Percentiles rank a stretch among this genome's conserved stretches.
Evolutionary conservation across 2,329 filamentous ascomycete species (phyloP).

Genomic region (Neoscytalidium dimidiatum): DNA sequence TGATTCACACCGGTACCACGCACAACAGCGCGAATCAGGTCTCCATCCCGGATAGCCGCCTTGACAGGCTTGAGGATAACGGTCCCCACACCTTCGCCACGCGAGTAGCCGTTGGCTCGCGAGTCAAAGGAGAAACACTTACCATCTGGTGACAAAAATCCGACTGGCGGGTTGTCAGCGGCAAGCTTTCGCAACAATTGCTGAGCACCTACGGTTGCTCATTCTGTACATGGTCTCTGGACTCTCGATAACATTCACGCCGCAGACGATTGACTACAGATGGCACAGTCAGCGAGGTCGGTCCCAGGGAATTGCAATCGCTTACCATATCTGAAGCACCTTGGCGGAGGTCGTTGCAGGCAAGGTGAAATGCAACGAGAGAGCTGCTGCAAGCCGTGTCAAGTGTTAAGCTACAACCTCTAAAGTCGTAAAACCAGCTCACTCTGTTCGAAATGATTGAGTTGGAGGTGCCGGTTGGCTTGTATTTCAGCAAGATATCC

Average conservation of each 20-base stretch:
- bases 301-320: not conserved
- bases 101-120: slow-evolving; percentile 52
- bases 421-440: slow-evolving; percentile 21
- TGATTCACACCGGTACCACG: slow-evolving; percentile 38
- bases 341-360: slow-evolving; percentile 20
- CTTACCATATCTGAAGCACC: slow-evolving; percentile 21
- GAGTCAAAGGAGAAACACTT: slow-evolving; percentile 36
- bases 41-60: slow-evolving; percentile 50
- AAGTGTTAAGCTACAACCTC: slow-evolving; percentile 29
- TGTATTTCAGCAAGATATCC: not conserved
- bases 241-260: slow-evolving; percentile 28
- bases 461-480: slow-evolving; percentile 5
- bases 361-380: slow-evolving; percentile 31
- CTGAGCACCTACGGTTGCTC: not conserved
- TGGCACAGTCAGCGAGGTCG: slow-evolving; percentile 18
- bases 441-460: slow-evolving; percentile 26
- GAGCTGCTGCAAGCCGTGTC: slow-evolving; percentile 37
- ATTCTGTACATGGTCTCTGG: slow-evolving; percentile 25
- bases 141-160: slow-evolving; percentile 28
- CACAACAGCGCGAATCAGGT: slow-evolving; percentile 46
- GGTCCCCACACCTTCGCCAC: slow-evolving; percentile 55
- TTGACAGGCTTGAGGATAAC: slow-evolving; percentile 55
- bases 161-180: not conserved
- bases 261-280: slow-evolving; percentile 22
- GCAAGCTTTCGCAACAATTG: not conserved